Base-by-base conservation (phyloP, 2,329 filamentous ascomycete genomes). In the Xylaria sp. region DNA sequence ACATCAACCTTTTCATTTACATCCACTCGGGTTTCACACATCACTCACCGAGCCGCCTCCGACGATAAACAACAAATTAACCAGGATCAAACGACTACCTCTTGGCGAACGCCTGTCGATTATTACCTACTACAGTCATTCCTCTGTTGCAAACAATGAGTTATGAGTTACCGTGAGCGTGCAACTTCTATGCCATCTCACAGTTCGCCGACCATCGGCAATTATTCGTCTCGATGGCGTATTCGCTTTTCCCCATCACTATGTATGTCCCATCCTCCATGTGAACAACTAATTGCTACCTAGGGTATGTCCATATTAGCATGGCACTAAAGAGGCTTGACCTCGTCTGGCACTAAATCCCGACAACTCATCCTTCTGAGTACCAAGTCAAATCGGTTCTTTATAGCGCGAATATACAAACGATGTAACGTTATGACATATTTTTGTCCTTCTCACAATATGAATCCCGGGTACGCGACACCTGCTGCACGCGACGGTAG, bases 401-500 rank as follows among this genome's bases (percentile, higher is more conserved):
- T 57, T 20, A 44, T 40, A 65, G 38, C 42, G 54, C 36, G 38
- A 61, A 48, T 31, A 42, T 33, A 46, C 31, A 57, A 31, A 56
- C 64, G 56, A 69, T 69, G 64, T 63, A 59, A 67, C 67, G 33
- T 23, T 64, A 69, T 69, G 67, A 64, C 67, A 69, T 67, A 60
- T 26, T 60, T 15, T 15, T 38, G 11, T 31, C 49, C 28, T 44
- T 28, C 40, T 38, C n/a, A 56, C 63, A 28, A 59, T n/a, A 49
- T 59, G 63, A 31, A 57, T 28, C 31, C 54, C 44, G 59, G 40
- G 53, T 49, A 61, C 13, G 36, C 46, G 13, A 59, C 13, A 44
- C 46, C 31, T 59, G 23, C 38, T 10, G 33, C 33, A 33, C 33
- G 38, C 40, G 51, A 28, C 26, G 49, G 51, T 48, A 65, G 40